A percentile compares a stretch with the other conserved stretches of the same genome.
Conservation (phyloP, 176 grass and related monocot genomes). For the Eragrostis curvula region DNA sequence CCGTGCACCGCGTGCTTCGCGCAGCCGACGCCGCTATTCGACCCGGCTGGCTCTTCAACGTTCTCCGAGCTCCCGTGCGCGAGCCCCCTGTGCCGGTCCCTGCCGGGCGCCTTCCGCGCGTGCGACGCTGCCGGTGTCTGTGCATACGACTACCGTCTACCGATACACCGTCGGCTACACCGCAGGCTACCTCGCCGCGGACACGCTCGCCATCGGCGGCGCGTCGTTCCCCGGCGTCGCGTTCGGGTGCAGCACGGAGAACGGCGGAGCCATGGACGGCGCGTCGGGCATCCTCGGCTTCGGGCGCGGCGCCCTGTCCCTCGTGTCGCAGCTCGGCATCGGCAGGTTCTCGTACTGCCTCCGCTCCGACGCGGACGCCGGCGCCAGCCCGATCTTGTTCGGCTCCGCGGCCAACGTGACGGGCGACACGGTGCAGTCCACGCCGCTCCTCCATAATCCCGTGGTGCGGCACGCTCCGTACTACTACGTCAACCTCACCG, state of each 20-base stretch:
- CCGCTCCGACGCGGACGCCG: constrained; percentile 36
- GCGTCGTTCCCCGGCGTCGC: constrained; percentile 22
- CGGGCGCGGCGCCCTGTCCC: constrained; percentile 47
- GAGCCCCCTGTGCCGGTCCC: constrained; percentile 14
- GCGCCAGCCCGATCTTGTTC: constrained; percentile 51
- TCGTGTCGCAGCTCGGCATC: constrained; percentile 48
- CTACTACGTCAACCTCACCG: constrained; percentile 54
- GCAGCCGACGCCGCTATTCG: constrained; percentile 54
- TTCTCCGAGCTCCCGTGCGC: constrained; percentile 46
- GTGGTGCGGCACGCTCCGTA: too few relatives aligned
- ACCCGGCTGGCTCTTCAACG: constrained; percentile 51
- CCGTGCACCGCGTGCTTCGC: constrained; percentile 47
- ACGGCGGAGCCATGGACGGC: constrained; percentile 43
- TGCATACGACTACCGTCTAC: constrained; percentile 46
- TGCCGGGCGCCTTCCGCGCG: too few relatives aligned
- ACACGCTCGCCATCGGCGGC: constrained; percentile 35
- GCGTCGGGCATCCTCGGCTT: constrained; percentile 56
- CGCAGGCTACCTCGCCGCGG: constrained; percentile 48
- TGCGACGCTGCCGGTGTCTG: constrained; percentile 55
- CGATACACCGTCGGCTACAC: constrained; percentile 49
- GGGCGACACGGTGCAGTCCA: too few relatives aligned
- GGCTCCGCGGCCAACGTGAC: background rate
- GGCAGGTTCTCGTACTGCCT: too few relatives aligned
- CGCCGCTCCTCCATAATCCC: too few relatives aligned
- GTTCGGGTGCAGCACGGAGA: constrained; percentile 64